Evolutionary conservation across 257 asterid species (phyloP), one percentile per base, ranked within the genome.

Genomic region (Leonotis leonurus): DNA sequence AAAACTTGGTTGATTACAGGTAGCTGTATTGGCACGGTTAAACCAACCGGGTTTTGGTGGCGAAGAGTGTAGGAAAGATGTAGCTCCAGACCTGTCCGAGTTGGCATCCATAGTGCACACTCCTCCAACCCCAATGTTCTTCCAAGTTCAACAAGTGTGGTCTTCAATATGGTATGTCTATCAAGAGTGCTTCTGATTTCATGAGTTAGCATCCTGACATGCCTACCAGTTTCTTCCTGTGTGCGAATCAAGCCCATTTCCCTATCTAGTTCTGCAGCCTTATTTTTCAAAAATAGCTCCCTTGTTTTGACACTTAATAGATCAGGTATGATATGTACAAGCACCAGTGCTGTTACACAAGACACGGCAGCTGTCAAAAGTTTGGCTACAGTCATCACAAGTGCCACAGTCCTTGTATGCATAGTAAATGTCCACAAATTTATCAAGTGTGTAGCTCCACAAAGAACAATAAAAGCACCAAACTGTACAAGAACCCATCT

Each of bases 401-500:
- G 35, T 27, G 97, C 99, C 60, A 89, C 95, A 3, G 89, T 92
- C 77, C 89, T 85, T 2, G 99, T 76, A 71, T 92, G 97, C 75
- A 78, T 62, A 24, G 72, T 78, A 53, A 87, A 85, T 11, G 99
- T 92, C 99, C 99, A 92, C 41, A 92, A 71, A 70, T 81, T 92
- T 41, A 92, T 92, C 46, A 92, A 79, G 75, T 92, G 99, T 24
- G 99, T 92, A 5, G 97, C 96, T 18, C 99, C 99, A 71, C 99
- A 92, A 21, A 92, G 97, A 73, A 92, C 95, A 53, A 92, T 92
- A 64, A 92, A 92, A 20, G 99, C 99, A 67, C 99, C 99, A 56
- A 92, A 92, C 84, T 92, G 99, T 67, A 92, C 95, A 27, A 92
- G 95, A 74, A 92, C 99, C 99, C 99, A 92, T 80, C 88, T 77